Conservation (phyloP, 148 eudicot genomes). For the Salicornia ramosissima region DNA sequence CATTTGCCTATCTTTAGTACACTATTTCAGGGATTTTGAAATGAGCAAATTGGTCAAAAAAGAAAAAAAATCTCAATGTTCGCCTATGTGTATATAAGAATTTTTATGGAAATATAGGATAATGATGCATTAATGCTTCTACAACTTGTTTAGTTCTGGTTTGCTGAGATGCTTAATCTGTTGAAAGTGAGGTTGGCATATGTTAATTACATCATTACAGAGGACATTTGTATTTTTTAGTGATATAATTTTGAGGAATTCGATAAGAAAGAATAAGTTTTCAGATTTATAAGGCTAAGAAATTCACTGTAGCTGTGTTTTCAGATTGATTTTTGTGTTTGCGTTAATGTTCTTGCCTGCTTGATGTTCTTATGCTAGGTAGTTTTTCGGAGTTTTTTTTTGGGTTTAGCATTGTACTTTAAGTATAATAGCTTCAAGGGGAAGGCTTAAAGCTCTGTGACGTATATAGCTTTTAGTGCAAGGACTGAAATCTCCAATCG, state of each 20-base stretch:
- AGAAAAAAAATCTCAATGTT: too few species aligned
- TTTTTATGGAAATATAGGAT: too few species aligned
- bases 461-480: background rate
- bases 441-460: background rate
- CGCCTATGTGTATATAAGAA: background rate
- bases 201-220: background rate
- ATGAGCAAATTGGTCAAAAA: too few species aligned
- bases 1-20: too few species aligned
- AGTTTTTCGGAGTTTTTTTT: too few species aligned
- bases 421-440: background rate
- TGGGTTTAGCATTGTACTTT: background rate
- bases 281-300: background rate
- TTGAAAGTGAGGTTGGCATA: background rate
- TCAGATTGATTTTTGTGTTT: background rate
- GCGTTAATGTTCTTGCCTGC: background rate
- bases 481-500: background rate
- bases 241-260: background rate
- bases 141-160: background rate
- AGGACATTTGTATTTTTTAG: background rate
- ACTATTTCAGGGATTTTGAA: too few species aligned
- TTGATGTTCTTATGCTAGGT: too few species aligned
- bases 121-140: too few species aligned
- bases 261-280: background rate
- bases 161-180: background rate
- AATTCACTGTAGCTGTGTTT: background rate